Evolutionary conservation across 257 asterid species (phyloP), one percentile per base, ranked within the genome.

Genomic region (Parsonsia alboflavescens): DNA sequence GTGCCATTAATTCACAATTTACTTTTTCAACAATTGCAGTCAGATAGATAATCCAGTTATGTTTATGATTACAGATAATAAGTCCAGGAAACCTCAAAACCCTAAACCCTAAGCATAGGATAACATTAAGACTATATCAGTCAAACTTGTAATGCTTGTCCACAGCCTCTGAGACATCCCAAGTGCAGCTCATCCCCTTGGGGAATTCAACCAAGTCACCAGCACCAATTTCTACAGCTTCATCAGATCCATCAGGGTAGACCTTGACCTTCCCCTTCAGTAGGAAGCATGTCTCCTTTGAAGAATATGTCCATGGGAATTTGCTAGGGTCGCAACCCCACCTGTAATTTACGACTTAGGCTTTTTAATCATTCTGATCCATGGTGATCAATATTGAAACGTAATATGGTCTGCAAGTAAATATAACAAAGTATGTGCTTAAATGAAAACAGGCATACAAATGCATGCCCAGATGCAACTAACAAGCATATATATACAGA

Each of bases 241-340:
- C 82, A 39, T 80, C 78, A 30, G 52, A 64, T 49, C 87, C 84
- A 12, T 85, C 84, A 30, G 84, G 85, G 70, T 78, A 78, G 21
- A 85, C 85, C 73, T 85, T 82, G 71, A 82, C 87, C 79, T 80
- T 85, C 61, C 87, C 89, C 77, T 81, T 81, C 71, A 85, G 69
- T 39, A 85, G 78, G 66, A 73, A 85, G 73, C 86, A 82, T 8
- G 84, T 82, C 72, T 82, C 89, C 71, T 78, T 82, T 62, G 82
- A 75, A 63, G 87, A 80, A 65, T 80, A 85, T 33, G 89, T 85
- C 89, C 89, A 85, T 13, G 89, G 89, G 16, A 85, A 82, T 82
- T 85, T 82, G 78, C 89, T 80, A 2, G 89, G 85, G 66, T 74
- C 79, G 54, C 87, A 82, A 17, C 87, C 85, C 89, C 89, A 85